phyloP scores from a whole-genome alignment of 2,329 filamentous ascomycete species.

The Lasiodiplodia sp. region DNA sequence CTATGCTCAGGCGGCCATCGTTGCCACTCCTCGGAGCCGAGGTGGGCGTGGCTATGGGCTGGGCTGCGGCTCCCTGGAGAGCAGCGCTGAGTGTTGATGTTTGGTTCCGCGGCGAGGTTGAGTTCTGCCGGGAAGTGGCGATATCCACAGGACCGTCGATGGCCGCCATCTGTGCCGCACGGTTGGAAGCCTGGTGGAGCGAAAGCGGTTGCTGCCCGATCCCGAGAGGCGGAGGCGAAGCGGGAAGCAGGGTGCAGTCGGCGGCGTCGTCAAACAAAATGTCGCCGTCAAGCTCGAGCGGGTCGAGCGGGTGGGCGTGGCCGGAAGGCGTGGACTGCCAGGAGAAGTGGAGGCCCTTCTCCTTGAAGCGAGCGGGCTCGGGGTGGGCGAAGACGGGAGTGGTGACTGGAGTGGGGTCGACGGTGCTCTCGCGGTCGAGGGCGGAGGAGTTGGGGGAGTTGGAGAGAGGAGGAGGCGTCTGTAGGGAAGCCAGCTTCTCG shows the following conservation, averaged over 20 bases:
- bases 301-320: slow-evolving; percentile 41
- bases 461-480: slow-evolving; percentile 33
- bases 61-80: slow-evolving; percentile 55
- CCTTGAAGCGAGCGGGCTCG: slow-evolving; percentile 50
- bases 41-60: slow-evolving; percentile 48
- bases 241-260: slow-evolving; percentile 50
- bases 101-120: slow-evolving; percentile 66
- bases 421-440: slow-evolving; percentile 32
- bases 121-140: slow-evolving; percentile 61
- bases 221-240: slow-evolving; percentile 36
- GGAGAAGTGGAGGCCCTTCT: slow-evolving; percentile 50
- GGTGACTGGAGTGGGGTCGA: slow-evolving; percentile 29
- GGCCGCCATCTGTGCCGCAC: slow-evolving; percentile 27
- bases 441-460: slow-evolving; percentile 34
- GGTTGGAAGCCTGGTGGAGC: not conserved
- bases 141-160: slow-evolving; percentile 63
- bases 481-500: slow-evolving; percentile 30
- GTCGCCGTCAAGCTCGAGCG: slow-evolving; percentile 41
- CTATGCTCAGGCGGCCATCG: slow-evolving; percentile 43
- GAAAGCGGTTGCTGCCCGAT: slow-evolving; percentile 3
- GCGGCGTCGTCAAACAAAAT: slow-evolving; percentile 51
- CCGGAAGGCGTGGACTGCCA: slow-evolving; percentile 52
- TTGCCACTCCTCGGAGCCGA: slow-evolving; percentile 45
- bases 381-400: slow-evolving; percentile 33
- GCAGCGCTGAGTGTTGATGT: slow-evolving; percentile 70